phyloP scores from a whole-genome alignment of 1,139 yeast genomes.

The Geotrichum armillariae region DNA sequence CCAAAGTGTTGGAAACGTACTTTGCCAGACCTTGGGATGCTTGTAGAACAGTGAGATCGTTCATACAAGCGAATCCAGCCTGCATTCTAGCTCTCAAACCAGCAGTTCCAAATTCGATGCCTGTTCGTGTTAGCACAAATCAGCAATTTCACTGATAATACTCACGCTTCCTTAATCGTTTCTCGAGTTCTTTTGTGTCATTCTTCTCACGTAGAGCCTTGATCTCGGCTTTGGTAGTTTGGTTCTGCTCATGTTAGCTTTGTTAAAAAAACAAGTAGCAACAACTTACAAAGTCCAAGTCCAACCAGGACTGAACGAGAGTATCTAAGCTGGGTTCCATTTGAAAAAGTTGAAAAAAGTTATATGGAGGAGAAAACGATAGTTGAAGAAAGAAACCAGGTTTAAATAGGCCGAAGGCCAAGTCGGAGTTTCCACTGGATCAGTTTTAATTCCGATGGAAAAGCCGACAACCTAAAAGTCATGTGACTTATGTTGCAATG shows the following conservation, averaged over 20 bases:
- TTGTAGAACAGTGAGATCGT: constrained; percentile 83
- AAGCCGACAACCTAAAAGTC: no score
- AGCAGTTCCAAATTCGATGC: constrained; percentile 92
- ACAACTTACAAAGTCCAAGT: constrained; percentile 20
- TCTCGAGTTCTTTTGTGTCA: constrained; percentile 49
- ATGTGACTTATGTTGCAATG: no score
- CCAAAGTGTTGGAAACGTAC: constrained; percentile 48
- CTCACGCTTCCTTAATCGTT: constrained; percentile 45
- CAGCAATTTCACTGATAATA: background rate
- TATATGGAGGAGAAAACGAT: background rate
- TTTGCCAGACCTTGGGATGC: constrained; percentile 88
- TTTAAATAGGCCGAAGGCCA: background rate
- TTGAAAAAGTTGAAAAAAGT: background rate
- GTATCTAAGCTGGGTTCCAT: constrained; percentile 11
- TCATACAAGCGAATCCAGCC: constrained; percentile 88
- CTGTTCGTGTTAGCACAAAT: constrained; percentile 29
- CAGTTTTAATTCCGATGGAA: no score
- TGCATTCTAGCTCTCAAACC: constrained; percentile 87
- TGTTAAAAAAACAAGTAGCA: background rate
- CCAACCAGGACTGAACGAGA: constrained; percentile 18
- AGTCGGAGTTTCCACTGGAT: background rate
- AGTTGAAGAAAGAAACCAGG: no score
- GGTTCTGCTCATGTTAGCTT: constrained; percentile 41
- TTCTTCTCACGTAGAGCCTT: constrained; percentile 43
- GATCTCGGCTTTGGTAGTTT: constrained; percentile 58